phyloP scores from a whole-genome alignment of 2,329 filamentous ascomycete genomes.

The Penicillium psychrosexuale region DNA sequence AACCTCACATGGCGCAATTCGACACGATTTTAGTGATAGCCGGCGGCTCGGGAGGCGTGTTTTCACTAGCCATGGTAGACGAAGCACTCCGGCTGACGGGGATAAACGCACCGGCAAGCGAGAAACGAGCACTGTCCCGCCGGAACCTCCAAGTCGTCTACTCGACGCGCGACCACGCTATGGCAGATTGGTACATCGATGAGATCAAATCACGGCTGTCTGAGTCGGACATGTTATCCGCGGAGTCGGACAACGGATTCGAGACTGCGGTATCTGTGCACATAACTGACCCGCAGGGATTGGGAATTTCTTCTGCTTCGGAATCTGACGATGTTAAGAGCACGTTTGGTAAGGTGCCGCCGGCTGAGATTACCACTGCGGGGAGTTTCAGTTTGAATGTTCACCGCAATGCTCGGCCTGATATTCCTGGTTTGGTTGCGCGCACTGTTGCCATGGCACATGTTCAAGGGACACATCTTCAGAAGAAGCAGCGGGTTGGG shows the following conservation, averaged over 20 bases:
- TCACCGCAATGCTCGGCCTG: conserved; percentile 31
- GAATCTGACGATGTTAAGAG: conserved; percentile 8
- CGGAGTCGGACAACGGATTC: conserved; percentile 10
- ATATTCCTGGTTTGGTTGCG: conserved; percentile 30
- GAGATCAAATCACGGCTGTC: conserved; percentile 23
- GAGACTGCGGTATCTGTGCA: conserved; percentile 26
- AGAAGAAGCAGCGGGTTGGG: conserved; percentile 21
- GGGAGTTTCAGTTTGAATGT: conserved; percentile 22
- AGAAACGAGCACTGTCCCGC: neutral
- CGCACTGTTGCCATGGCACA: conserved; percentile 15
- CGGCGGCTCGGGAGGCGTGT: conserved; percentile 57
- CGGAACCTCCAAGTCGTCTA: conserved; percentile 22
- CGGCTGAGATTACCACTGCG: conserved; percentile 17
- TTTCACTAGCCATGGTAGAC: conserved; percentile 52
- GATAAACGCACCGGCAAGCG: neutral
- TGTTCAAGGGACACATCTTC: neutral
- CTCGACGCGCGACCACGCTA: conserved; percentile 18
- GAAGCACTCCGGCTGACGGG: conserved; percentile 30
- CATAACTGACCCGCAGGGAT: conserved; percentile 14
- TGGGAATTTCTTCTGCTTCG: conserved; percentile 7
- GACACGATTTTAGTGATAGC: conserved; percentile 51
- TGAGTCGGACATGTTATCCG: conserved; percentile 14
- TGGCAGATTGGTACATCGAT: conserved; percentile 25
- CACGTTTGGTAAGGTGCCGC: conserved; percentile 4
- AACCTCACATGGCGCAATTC: conserved; percentile 37